Conservation (phyloP, 108 stramenopile genomes). For the Stephanodiscus minutulus region DNA sequence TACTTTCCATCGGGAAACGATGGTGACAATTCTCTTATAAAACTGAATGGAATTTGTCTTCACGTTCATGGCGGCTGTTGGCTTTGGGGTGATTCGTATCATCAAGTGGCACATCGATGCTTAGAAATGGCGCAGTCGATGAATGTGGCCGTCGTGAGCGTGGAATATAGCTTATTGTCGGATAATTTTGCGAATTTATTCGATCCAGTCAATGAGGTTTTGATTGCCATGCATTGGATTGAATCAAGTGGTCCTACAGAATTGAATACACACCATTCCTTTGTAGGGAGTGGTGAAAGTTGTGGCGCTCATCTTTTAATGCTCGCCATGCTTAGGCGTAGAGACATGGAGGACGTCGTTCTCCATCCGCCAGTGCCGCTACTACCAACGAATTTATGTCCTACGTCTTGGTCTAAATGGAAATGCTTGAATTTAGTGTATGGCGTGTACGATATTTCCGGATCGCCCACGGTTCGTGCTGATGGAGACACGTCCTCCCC, state of each 20-base stretch:
- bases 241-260: slow-evolving; percentile 29
- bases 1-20: slow-evolving; percentile 17
- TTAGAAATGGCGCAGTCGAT: slow-evolving; percentile 39
- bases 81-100: slow-evolving; percentile 43
- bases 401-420: slow-evolving; percentile 16
- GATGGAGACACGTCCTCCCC: slow-evolving; percentile 39
- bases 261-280: slow-evolving; percentile 18
- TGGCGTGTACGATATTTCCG: slow-evolving; percentile 43
- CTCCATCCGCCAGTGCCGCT: neutral
- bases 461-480: slow-evolving; percentile 25
- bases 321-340: slow-evolving; percentile 42
- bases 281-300: slow-evolving; percentile 49
- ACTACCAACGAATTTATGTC: neutral
- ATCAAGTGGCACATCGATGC: slow-evolving; percentile 53
- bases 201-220: slow-evolving; percentile 38
- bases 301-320: slow-evolving; percentile 48
- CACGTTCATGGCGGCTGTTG: slow-evolving; percentile 52
- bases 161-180: slow-evolving; percentile 34
- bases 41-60: slow-evolving; percentile 39
- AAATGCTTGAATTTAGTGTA: slow-evolving; percentile 44
- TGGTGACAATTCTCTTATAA: neutral
- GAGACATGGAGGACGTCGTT: slow-evolving; percentile 9
- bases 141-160: slow-evolving; percentile 46
- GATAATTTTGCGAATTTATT: slow-evolving; percentile 11
- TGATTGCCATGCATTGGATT: slow-evolving; percentile 40